phyloP scores from a whole-genome alignment of 176 grass and related monocot genomes.

The Tillandsia leiboldiana region DNA sequence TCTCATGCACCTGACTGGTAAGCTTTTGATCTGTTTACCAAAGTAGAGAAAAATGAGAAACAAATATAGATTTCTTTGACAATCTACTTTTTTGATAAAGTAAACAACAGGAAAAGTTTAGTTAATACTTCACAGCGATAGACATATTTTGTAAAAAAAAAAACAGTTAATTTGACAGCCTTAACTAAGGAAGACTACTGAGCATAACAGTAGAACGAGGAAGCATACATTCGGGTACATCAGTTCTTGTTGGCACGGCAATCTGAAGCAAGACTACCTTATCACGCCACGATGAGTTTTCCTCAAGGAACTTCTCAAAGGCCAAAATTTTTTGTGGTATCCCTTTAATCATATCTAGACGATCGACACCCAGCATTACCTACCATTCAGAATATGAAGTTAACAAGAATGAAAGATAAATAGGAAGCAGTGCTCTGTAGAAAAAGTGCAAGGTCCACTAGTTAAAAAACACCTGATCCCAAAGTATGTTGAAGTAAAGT shows the following conservation, averaged over 20 bases:
- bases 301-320: constrained; percentile 99
- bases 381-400: constrained; percentile 28
- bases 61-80: not conserved
- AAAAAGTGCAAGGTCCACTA: not conserved
- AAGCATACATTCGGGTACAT: constrained; percentile 88
- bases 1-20: constrained; percentile 98
- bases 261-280: constrained; percentile 96
- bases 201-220: not conserved
- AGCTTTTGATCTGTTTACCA: constrained; percentile 86
- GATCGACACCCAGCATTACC: constrained; percentile 99
- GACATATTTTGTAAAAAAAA: no score
- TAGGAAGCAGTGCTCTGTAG: not conserved
- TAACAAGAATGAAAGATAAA: constrained; percentile 12
- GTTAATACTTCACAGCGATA: no score
- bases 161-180: no score
- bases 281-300: constrained; percentile 71
- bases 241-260: constrained; percentile 97
- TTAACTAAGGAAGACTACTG: no score
- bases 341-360: constrained; percentile 99
- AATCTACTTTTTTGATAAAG: not conserved
- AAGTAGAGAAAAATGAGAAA: constrained; percentile 7
- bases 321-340: constrained; percentile 99
- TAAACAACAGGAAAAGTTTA: not conserved
- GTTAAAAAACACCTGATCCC: not conserved
- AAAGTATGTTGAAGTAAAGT: not conserved